Evolutionary conservation across 768 basidiomycete species (phyloP).

Genomic region (Russula earlei): DNA sequence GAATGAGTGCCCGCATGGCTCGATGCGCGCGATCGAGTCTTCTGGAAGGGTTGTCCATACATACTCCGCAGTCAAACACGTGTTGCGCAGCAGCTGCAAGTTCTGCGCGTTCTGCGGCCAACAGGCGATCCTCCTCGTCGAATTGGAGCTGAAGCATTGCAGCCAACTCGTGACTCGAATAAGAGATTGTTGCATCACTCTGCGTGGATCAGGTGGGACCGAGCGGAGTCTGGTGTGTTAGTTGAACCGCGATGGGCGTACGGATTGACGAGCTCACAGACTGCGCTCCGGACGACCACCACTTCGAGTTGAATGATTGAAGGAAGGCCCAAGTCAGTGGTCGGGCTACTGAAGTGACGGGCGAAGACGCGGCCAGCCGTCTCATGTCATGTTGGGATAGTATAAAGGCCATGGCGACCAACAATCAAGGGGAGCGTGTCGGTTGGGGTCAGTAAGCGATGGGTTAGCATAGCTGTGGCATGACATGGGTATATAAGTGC

Average conservation of each 20-base stretch:
- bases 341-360: too few relatives aligned
- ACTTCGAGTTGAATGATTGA: not conserved
- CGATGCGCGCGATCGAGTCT: conserved; percentile 35
- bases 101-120: conserved; percentile 1
- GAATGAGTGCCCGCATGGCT: conserved; percentile 40
- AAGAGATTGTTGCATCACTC: not conserved
- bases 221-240: not conserved
- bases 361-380: not conserved
- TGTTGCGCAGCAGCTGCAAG: conserved; percentile 2
- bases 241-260: not conserved
- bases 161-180: not conserved
- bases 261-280: not conserved
- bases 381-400: not conserved
- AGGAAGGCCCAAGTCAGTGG: not conserved
- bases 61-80: conserved; percentile 45
- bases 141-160: conserved; percentile 10
- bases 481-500: not conserved
- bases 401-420: not conserved
- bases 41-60: conserved; percentile 41
- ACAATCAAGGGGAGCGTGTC: not conserved
- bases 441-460: not conserved
- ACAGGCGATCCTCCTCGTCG: conserved; percentile 8
- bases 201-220: not conserved
- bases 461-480: not conserved
- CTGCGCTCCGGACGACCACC: not conserved